phyloP scores from a whole-genome alignment of 495 filamentous ascomycete species.

The Chaetomium tenue region DNA sequence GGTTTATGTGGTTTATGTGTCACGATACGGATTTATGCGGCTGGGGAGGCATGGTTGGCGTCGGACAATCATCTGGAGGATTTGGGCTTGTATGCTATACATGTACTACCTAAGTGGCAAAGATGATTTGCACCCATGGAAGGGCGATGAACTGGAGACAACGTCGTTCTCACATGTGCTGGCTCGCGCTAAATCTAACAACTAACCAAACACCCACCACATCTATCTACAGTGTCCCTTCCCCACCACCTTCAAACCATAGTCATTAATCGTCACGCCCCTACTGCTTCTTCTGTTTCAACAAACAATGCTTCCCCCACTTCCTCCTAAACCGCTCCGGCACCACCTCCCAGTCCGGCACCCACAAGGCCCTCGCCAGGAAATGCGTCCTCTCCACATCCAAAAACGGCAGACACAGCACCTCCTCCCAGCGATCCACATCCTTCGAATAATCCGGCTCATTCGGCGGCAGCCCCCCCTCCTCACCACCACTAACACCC shows the following conservation, averaged over 20 bases:
- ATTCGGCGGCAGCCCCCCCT: conserved; percentile 43
- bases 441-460: conserved; percentile 78
- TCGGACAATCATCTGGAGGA: too few species aligned
- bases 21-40: not conserved
- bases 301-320: conserved; percentile 82
- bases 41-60: not conserved
- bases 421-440: conserved; percentile 64
- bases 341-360: conserved; percentile 70
- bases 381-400: conserved; percentile 72
- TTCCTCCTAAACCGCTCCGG: conserved; percentile 65
- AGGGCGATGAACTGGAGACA: not conserved
- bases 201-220: not conserved
- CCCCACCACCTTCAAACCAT: not conserved
- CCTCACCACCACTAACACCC: conserved; percentile 36
- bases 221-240: not conserved
- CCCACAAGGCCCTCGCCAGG: conserved; percentile 77
- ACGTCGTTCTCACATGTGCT: not conserved
- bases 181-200: not conserved
- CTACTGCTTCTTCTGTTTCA: conserved; percentile 53
- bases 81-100: too few species aligned
- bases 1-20: not conserved
- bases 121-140: too few species aligned
- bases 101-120: too few species aligned
- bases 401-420: conserved; percentile 74
- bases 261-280: not conserved